phyloP scores from a whole-genome alignment of 1,284 basidiomycete genomes.

The Ustilago cynodontis region DNA sequence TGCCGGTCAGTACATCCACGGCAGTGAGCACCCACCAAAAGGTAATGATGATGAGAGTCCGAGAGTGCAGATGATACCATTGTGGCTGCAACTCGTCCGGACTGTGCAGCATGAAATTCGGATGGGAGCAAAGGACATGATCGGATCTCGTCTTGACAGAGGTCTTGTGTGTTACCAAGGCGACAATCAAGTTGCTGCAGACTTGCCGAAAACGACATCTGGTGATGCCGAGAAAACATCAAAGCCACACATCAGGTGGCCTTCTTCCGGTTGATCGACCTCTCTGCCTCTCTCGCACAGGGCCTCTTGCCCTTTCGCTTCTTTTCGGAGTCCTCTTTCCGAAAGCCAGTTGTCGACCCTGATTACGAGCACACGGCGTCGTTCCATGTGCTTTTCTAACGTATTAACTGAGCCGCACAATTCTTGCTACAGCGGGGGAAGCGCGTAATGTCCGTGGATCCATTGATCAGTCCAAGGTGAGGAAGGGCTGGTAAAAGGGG shows the following conservation, averaged over 20 bases:
- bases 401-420: background rate
- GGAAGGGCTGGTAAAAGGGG: background rate
- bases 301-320: background rate
- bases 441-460: background rate
- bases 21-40: no score
- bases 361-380: conserved; percentile 3
- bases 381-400: background rate
- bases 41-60: no score
- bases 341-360: background rate
- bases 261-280: background rate
- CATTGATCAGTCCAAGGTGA: background rate
- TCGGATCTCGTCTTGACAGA: background rate
- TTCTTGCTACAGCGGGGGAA: background rate
- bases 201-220: conserved; percentile 37
- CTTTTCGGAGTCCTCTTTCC: background rate
- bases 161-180: conserved; percentile 15
- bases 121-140: background rate
- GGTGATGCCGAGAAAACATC: conserved; percentile 20
- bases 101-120: conserved; percentile 1
- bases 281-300: background rate
- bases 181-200: conserved; percentile 12
- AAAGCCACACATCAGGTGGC: background rate
- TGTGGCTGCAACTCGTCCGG: background rate
- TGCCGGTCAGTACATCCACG: background rate
- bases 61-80: background rate